A percentile compares a stretch with the other conserved stretches of the same genome.
These are phyloP conservation scores for Dactylella cylindrospora DNA, from an alignment of 2,329 filamentous ascomycete genomes.

Conservation along the genomic window DNA sequence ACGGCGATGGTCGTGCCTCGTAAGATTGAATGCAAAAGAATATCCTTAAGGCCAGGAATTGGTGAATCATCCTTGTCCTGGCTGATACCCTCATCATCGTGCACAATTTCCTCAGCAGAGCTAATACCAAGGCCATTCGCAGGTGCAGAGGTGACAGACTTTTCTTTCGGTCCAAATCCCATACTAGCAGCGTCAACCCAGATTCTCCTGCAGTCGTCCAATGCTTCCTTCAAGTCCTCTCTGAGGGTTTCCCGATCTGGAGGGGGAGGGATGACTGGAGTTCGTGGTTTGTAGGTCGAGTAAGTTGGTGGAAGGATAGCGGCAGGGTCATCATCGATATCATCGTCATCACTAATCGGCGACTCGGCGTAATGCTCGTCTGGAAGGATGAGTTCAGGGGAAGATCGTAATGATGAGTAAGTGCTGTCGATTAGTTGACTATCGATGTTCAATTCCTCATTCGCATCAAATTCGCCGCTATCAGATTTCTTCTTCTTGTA, in stretches of 20 bases:
- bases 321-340: conserved; percentile 66
- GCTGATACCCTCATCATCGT: conserved; percentile 36
- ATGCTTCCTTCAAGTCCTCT: conserved; percentile 64
- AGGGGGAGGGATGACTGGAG: conserved; percentile 77
- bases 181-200: conserved; percentile 40
- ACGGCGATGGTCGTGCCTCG: conserved; percentile 96
- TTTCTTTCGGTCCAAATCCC: conserved; percentile 33
- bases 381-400: conserved; percentile 58
- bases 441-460: conserved; percentile 49
- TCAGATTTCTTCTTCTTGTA: conserved; percentile 29
- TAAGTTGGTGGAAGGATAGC: conserved; percentile 94
- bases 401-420: conserved; percentile 63
- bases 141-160: neutral
- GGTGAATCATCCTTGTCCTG: conserved; percentile 36
- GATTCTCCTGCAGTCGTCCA: conserved; percentile 53
- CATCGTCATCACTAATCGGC: conserved; percentile 56
- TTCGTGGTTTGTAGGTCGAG: conserved; percentile 87
- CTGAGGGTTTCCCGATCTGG: conserved; percentile 81
- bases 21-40: conserved; percentile 62
- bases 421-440: conserved; percentile 62
- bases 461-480: conserved; percentile 11
- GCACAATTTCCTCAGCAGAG: neutral
- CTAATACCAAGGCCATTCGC: conserved; percentile 21
- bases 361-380: conserved; percentile 56
- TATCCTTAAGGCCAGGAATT: conserved; percentile 37